Evolutionary conservation across 148 eudicot genomes (phyloP), one percentile per base, ranked within the genome.

Genomic region (Vaccinium corymbosum): DNA sequence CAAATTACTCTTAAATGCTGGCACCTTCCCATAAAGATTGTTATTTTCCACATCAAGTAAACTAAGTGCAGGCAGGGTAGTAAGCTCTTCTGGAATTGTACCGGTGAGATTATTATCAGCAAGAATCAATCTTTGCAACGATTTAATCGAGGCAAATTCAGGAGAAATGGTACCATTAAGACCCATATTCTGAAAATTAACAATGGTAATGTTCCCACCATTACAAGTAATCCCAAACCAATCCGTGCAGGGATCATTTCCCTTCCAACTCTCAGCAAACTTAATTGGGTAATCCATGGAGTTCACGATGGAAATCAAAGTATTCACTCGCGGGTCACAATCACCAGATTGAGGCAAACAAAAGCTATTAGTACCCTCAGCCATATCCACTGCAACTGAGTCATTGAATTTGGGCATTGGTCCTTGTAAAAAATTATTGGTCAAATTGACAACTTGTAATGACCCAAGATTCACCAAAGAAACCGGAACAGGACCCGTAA

Each of bases 181-280:
- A 59, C 89, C 92, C 97, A 94, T 89, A 57, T 93, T 94, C 88
- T 92, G 91, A 80, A 94, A 90, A 87, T 94, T 96, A 20, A 96
- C 85, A 56, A 94, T 88, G 17, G 93, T 93, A 78, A 96, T 88
- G 80, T 92, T 93, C 25, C 93, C 97, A 83, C 82, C 81, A 80
- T 86, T 93, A 85, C 98, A 96, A 89, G 94, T 91, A 55, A 96
- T 88, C 80, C 98, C 98, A 81, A 93, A 83, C 98, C 98, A 96
- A 87, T 76, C 89, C 19, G 84, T 80, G 89, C 98, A 96, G 1
- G 98, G 91, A 85, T 93, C 92, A 82, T 96, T 93, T 38, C 94
- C 98, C 83, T 93, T 94, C 98, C 98, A 96, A 73, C 88, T 92
- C 81, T 91, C 91, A 8, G 98, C 95, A 64, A 96, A 91, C 79